Evolutionary conservation across 2,329 filamentous ascomycete species (phyloP).

Genomic region (Lachnellula arida): DNA sequence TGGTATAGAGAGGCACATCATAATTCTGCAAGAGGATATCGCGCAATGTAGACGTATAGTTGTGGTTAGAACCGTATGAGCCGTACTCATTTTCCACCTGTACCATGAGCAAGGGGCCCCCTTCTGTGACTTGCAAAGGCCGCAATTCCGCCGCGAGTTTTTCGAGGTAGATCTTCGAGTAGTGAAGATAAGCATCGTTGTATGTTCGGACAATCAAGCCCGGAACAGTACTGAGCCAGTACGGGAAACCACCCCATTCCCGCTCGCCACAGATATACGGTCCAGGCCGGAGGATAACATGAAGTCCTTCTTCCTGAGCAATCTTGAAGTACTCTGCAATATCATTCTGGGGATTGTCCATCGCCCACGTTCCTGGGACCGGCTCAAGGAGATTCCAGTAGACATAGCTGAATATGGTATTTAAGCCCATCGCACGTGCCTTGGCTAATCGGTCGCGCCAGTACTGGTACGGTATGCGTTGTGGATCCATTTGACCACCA

Average conservation of each 20-base stretch:
- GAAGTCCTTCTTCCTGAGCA: conserved; percentile 43
- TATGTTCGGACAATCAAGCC: conserved; percentile 37
- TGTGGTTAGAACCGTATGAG: conserved; percentile 42
- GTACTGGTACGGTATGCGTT: conserved; percentile 43
- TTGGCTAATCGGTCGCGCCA: conserved; percentile 43
- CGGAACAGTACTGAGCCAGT: conserved; percentile 39
- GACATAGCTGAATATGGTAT: conserved; percentile 47
- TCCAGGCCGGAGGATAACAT: conserved; percentile 43
- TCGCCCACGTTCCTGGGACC: conserved; percentile 36
- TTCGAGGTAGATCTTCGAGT: conserved; percentile 41
- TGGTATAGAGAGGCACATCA: conserved; percentile 44
- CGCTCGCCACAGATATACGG: conserved; percentile 47
- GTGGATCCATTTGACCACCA: conserved; percentile 47
- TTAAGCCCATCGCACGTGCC: conserved; percentile 44
- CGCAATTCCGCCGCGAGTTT: conserved; percentile 41
- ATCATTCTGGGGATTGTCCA: conserved; percentile 38
- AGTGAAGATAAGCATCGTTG: conserved; percentile 38
- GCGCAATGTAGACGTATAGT: conserved; percentile 38
- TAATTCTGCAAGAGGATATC: conserved; percentile 41
- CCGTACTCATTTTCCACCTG: conserved; percentile 52
- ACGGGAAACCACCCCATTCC: conserved; percentile 39
- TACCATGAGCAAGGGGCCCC: conserved; percentile 43
- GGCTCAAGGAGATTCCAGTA: conserved; percentile 48
- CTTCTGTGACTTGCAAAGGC: conserved; percentile 41
- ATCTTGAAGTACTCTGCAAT: conserved; percentile 44